Percentiles rank a stretch among this genome's conserved stretches.
Evolutionary conservation across 805 yeast species (phyloP).

Genomic region (Suhomyces xylopsoci): DNA sequence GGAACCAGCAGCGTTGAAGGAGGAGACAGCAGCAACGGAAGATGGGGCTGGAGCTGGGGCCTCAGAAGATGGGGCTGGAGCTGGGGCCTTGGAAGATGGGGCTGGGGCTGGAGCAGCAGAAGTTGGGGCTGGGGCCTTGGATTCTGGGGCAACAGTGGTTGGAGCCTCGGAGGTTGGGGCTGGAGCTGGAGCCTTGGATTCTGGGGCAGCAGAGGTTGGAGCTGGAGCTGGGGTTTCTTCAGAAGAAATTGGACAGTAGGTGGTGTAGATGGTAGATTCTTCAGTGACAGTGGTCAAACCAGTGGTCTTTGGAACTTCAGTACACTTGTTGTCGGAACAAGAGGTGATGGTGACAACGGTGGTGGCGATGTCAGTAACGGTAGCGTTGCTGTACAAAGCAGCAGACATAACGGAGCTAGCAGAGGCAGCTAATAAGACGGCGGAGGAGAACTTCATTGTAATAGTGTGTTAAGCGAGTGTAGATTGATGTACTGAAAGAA

Average conservation of each 20-base stretch:
- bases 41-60: constrained; percentile 2
- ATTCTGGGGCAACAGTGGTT: constrained; percentile 7
- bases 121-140: constrained; percentile 3
- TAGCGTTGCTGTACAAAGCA: constrained; percentile 27
- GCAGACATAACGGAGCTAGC: constrained; percentile 24
- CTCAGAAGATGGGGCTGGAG: neutral
- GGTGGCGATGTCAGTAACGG: constrained; percentile 14
- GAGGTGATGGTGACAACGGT: constrained; percentile 28
- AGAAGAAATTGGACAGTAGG: constrained; percentile 27
- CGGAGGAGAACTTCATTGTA: constrained; percentile 36
- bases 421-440: constrained; percentile 18
- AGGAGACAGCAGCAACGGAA: constrained; percentile 1
- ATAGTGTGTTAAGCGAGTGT: constrained; percentile 1
- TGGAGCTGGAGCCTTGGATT: constrained; percentile 1
- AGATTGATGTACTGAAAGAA: neutral
- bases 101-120: constrained; percentile 6
- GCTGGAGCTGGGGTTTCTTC: constrained; percentile 16
- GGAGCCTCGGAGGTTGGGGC: constrained; percentile 1
- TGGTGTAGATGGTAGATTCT: constrained; percentile 19
- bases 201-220: constrained; percentile 10
- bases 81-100: neutral
- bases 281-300: constrained; percentile 23
- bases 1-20: constrained; percentile 7
- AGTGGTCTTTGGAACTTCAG: constrained; percentile 19
- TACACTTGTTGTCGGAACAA: constrained; percentile 26